Evolutionary conservation across 2,329 filamentous ascomycete genomes (phyloP), one percentile per base, ranked within the genome.

Genomic region (Mycosphaerella sp.): DNA sequence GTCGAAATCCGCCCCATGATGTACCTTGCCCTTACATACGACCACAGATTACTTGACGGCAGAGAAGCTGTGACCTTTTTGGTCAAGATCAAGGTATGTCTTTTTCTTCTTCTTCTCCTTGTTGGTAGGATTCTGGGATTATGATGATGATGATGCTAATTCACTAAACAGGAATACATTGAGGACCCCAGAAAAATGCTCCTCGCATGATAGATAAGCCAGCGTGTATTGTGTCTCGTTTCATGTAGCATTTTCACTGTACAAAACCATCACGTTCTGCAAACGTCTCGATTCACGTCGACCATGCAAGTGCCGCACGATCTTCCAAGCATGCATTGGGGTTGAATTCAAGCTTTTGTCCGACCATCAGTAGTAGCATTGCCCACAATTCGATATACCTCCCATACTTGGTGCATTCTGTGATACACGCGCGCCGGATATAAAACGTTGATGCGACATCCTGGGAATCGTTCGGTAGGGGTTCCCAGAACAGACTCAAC

Each of bases 1-100:
- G 79, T 97, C 54, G 91, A 96, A 73, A 88, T 95, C 64, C 83
- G 93, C 62, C 93, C 93, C 75, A 97, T 98, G 90, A 98, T 98
- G 93, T 97, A 95, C 73, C 82, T 98, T 61, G 93, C 93, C 41
- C 80, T 98, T 56, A 98, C 93, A 11, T 98, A 98, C 70, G 93
- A 98, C 72, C 93, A 98, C 76, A 87, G 93, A 69, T 82, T 98
- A 47, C 79, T 98, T 23, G 93, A 97, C 72, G 93, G 93, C 48
- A 84, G 92, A 70, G 92, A 97, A 76, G 93, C 92, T 45, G 90
- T 95, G 40, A 93, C 92, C 59, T 97, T 97, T 80, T 78, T 97
- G 64, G 86, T 97, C 58, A 95, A 95, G 82, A 73, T 98, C 67
- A 97, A 97, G 83, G 89, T 49, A 59, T 47, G 44, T 47, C 51